Conservation (phyloP, 441 rosid species). For the Mallotus japonicus region DNA sequence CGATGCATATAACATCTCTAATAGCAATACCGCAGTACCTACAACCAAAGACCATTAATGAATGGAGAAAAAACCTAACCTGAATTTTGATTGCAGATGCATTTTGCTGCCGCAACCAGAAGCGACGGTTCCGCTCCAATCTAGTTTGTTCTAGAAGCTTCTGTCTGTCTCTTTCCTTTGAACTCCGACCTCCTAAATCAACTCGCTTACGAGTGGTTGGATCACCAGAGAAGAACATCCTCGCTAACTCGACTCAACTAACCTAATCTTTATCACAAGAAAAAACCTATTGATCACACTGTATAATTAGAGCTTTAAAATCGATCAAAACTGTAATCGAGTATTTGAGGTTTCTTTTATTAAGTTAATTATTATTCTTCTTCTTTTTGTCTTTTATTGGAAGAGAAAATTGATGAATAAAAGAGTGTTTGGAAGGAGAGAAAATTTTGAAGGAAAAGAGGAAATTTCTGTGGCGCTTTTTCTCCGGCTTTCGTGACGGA, state of each 20-base stretch:
- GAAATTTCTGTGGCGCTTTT: background rate
- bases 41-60: background rate
- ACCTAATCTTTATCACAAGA: background rate
- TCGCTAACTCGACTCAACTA: conserved; percentile 3
- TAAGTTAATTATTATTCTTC: background rate
- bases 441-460: background rate
- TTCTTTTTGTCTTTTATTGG: background rate
- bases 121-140: conserved; percentile 83
- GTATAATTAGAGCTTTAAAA: background rate
- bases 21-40: background rate
- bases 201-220: conserved; percentile 90
- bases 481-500: too few relatives aligned
- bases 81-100: conserved; percentile 79
- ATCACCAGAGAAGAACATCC: conserved; percentile 93
- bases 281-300: background rate
- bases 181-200: conserved; percentile 95
- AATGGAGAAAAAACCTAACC: conserved; percentile 34
- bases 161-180: conserved; percentile 91
- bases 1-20: background rate
- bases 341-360: too few relatives aligned
- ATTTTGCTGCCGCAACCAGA: conserved; percentile 71
- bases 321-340: background rate
- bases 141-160: conserved; percentile 96
- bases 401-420: too few relatives aligned
- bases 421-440: background rate